Evolutionary conservation across 2,329 filamentous ascomycete genomes (phyloP).

Genomic region (Pleochaeta shiraiana): DNA sequence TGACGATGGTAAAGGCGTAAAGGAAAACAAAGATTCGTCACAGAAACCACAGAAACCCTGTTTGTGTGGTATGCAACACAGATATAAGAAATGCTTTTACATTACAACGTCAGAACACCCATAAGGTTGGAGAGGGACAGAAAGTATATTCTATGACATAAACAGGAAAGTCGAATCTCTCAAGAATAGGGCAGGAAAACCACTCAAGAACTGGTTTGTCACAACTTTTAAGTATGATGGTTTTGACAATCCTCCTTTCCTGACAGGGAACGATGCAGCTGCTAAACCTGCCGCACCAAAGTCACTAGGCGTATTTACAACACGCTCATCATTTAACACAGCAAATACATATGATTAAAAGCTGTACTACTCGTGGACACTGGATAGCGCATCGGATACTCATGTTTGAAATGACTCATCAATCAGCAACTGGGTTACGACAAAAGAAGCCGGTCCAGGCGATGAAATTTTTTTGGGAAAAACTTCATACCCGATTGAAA

Average conservation of each 20-base stretch:
- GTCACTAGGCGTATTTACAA: not conserved
- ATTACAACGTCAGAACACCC: constrained; percentile 1
- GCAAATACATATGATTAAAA: not conserved
- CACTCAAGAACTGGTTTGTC: not conserved
- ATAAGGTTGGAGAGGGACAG: not conserved
- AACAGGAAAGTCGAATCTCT: not conserved
- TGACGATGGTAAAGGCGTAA: not conserved
- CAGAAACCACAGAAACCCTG: not conserved
- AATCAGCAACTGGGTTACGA: constrained; percentile 1
- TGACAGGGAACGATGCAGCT: not conserved
- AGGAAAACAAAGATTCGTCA: not conserved
- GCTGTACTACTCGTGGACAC: not conserved
- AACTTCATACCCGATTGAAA: not conserved
- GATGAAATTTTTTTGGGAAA: not conserved
- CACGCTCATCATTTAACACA: constrained; percentile 2
- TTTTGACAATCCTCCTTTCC: not conserved
- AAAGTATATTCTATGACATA: not conserved
- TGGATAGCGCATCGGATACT: not conserved
- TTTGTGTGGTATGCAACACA: not conserved
- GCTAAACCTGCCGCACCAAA: not conserved
- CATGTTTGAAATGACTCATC: not conserved
- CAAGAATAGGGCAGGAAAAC: not conserved
- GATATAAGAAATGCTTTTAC: not conserved
- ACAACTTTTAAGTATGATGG: not conserved
- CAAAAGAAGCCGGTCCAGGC: not conserved